Percentiles rank a stretch among this genome's conserved stretches.
Evolutionary conservation across 2,329 filamentous ascomycete genomes (phyloP).

Genomic region (Trichophyton equinum): DNA sequence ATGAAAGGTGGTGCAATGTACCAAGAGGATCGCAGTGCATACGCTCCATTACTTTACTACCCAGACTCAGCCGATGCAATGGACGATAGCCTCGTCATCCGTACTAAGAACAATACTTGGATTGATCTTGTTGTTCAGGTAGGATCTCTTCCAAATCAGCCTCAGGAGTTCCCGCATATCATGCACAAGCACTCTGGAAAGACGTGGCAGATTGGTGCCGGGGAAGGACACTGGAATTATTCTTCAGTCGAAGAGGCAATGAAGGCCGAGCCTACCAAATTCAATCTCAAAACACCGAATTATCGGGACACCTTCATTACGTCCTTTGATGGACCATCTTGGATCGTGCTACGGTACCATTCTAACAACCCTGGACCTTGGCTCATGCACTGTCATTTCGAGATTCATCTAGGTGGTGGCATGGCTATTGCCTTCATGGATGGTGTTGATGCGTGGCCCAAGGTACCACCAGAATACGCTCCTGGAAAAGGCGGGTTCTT

Average conservation of each 20-base stretch:
- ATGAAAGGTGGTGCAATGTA: slow-evolving; percentile 4
- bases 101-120: slow-evolving; percentile 28
- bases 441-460: slow-evolving; percentile 37
- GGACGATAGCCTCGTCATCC: slow-evolving; percentile 19
- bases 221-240: slow-evolving; percentile 30
- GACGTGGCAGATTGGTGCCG: slow-evolving; percentile 32
- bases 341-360: slow-evolving; percentile 37
- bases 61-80: slow-evolving; percentile 17
- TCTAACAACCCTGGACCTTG: slow-evolving; percentile 37
- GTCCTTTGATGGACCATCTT: slow-evolving; percentile 23
- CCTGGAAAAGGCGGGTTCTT: neutral
- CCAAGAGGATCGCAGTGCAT: neutral
- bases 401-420: slow-evolving; percentile 36
- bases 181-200: slow-evolving; percentile 41
- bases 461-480: slow-evolving; percentile 7
- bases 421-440: slow-evolving; percentile 40
- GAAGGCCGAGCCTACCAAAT: slow-evolving; percentile 27
- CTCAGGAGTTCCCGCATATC: slow-evolving; percentile 24
- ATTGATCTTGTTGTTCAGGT: slow-evolving; percentile 21
- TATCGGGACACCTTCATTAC: slow-evolving; percentile 31
- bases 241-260: slow-evolving; percentile 31
- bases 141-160: neutral
- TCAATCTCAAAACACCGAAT: slow-evolving; percentile 35
- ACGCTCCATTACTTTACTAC: slow-evolving; percentile 24
- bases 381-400: slow-evolving; percentile 41